phyloP scores from a whole-genome alignment of 139 green algal species.

The Axilococcus clingmanii region DNA sequence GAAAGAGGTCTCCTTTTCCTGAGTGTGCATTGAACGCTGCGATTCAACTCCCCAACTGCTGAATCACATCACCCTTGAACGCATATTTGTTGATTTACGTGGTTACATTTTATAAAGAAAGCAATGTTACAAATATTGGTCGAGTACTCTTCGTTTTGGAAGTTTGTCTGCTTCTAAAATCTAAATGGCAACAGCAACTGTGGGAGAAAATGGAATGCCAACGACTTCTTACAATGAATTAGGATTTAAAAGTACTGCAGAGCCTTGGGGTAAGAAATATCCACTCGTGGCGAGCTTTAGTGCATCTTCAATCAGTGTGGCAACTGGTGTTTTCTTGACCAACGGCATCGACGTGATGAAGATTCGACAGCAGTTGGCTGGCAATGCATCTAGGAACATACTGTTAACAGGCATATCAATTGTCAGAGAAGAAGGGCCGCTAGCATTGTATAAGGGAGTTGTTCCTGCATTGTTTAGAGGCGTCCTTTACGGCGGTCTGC shows the following conservation, averaged over 20 bases:
- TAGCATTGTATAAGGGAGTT: slow-evolving; percentile 47
- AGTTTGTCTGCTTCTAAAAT: no score
- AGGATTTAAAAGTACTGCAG: neutral
- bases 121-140: no score
- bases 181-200: slow-evolving; percentile 1
- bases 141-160: no score
- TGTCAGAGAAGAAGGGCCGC: slow-evolving; percentile 40
- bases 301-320: slow-evolving; percentile 9
- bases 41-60: no score
- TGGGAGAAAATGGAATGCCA: no score
- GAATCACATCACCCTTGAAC: no score
- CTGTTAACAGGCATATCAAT: slow-evolving; percentile 36
- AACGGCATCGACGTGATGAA: slow-evolving; percentile 57
- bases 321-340: slow-evolving; percentile 11
- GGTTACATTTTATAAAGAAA: no score
- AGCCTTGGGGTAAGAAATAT: neutral
- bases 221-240: neutral
- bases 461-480: slow-evolving; percentile 42
- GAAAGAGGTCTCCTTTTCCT: no score
- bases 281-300: slow-evolving; percentile 16
- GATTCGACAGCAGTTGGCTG: slow-evolving; percentile 56
- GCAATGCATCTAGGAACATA: slow-evolving; percentile 19
- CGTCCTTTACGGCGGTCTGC: slow-evolving; percentile 58
- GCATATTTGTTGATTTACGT: no score
- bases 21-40: no score